Evolutionary conservation across 2,329 filamentous ascomycete species (phyloP).

Genomic region (Hypoxylon sp.): DNA sequence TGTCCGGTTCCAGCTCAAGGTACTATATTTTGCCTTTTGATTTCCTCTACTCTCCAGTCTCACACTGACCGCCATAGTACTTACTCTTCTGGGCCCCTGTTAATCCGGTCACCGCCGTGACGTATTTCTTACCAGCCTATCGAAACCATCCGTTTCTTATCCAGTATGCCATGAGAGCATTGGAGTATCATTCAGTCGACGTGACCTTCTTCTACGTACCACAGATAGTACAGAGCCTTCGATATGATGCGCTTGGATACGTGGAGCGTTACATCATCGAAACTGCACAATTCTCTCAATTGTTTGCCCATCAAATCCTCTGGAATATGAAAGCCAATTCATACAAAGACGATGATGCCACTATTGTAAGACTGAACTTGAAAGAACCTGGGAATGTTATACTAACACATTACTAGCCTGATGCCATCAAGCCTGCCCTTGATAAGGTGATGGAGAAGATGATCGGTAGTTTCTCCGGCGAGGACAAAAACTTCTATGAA

Average conservation of each 20-base stretch:
- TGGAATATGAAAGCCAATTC: constrained; percentile 99
- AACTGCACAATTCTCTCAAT: constrained; percentile 95
- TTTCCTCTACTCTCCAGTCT: background rate
- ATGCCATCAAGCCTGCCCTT: constrained; percentile 91
- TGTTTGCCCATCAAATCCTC: constrained; percentile 99
- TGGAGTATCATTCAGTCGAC: constrained; percentile 96
- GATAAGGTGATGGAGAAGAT: constrained; percentile 90
- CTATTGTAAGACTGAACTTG: constrained; percentile 69
- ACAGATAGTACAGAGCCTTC: constrained; percentile 94
- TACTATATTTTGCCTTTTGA: constrained; percentile 52
- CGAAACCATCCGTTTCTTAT: constrained; percentile 92
- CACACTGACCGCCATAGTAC: constrained; percentile 68
- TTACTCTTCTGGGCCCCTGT: constrained; percentile 92
- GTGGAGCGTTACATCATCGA: constrained; percentile 97
- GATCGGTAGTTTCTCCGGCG: constrained; percentile 81
- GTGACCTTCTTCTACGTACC: constrained; percentile 99
- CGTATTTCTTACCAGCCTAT: constrained; percentile 92
- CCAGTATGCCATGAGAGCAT: constrained; percentile 94
- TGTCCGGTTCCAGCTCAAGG: constrained; percentile 86
- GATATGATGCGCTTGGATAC: constrained; percentile 93
- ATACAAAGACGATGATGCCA: constrained; percentile 95
- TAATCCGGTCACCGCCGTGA: constrained; percentile 92
- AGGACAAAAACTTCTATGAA: constrained; percentile 89
- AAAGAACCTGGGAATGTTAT: background rate
- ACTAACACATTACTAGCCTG: constrained; percentile 68